phyloP scores from a whole-genome alignment of 352 stramenopile species.

The Phytophthora litchii region DNA sequence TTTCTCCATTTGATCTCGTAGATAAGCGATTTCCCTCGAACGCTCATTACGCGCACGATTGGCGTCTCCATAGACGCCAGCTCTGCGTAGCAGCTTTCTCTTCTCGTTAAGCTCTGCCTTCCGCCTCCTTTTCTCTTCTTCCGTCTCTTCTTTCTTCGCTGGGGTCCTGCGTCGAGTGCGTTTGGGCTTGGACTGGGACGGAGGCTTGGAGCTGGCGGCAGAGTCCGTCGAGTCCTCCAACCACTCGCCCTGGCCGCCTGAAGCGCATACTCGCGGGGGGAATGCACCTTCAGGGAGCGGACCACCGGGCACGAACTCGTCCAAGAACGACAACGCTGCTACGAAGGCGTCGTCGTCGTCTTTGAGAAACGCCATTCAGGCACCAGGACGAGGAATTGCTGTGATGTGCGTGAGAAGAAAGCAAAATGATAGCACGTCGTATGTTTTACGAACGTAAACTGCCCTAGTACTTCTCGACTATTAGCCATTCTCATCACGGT shows the following conservation, averaged over 20 bases:
- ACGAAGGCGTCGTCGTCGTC: slow-evolving; percentile 28
- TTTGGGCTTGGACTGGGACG: slow-evolving; percentile 1
- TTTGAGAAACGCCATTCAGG: slow-evolving; percentile 21
- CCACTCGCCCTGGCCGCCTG: neutral
- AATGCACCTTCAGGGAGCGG: neutral
- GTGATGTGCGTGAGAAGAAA: too few relatives aligned
- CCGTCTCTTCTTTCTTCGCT: slow-evolving; percentile 5
- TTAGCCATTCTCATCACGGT: too few relatives aligned
- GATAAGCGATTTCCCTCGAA: slow-evolving; percentile 40
- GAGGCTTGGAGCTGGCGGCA: slow-evolving; percentile 1
- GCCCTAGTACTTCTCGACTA: too few relatives aligned
- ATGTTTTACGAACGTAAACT: too few relatives aligned
- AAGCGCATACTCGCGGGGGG: neutral
- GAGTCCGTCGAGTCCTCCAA: neutral
- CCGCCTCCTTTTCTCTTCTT: slow-evolving; percentile 11
- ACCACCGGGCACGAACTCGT: slow-evolving; percentile 13
- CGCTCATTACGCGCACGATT: slow-evolving; percentile 38
- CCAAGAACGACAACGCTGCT: slow-evolving; percentile 29
- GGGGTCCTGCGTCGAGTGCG: neutral
- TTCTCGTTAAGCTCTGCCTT: slow-evolving; percentile 19
- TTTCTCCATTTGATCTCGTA: slow-evolving; percentile 41
- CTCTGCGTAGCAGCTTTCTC: slow-evolving; percentile 23
- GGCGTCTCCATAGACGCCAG: slow-evolving; percentile 31
- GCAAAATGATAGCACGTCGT: too few relatives aligned
- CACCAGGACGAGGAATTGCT: neutral